Conservation (phyloP, 331 rosid genomes). For the Pyrus hybrid region DNA sequence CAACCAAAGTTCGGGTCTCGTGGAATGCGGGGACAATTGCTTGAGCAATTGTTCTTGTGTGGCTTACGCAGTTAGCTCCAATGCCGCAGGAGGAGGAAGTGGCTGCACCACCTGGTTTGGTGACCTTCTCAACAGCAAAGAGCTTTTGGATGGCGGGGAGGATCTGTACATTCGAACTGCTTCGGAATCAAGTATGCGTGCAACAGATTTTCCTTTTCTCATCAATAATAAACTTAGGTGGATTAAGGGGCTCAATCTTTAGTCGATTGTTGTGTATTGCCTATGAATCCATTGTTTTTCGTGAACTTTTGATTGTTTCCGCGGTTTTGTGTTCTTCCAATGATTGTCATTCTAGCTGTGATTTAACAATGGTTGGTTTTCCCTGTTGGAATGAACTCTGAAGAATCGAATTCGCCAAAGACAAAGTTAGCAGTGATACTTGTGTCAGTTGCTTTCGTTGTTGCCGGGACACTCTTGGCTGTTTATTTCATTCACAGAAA, state of each 20-base stretch:
- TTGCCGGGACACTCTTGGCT: constrained; percentile 8
- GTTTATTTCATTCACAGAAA: constrained; percentile 5
- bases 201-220: background rate
- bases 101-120: constrained; percentile 71
- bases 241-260: background rate
- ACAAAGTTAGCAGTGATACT: background rate
- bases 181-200: constrained; percentile 19
- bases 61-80: constrained; percentile 38
- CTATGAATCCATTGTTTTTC: background rate
- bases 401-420: constrained; percentile 3
- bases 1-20: constrained; percentile 15
- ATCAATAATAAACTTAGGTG: background rate
- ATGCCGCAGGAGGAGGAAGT: constrained; percentile 29
- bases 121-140: constrained; percentile 25
- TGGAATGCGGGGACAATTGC: constrained; percentile 36
- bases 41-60: constrained; percentile 47
- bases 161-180: constrained; percentile 30
- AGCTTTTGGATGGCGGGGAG: constrained; percentile 13
- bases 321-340: background rate
- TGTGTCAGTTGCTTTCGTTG: background rate
- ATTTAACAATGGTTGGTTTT: background rate
- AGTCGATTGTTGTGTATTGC: background rate
- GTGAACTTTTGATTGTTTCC: background rate
- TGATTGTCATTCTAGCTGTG: background rate
- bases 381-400: background rate